phyloP scores from a whole-genome alignment of 2,329 filamentous ascomycete genomes.

The Cryphonectria radicalis region DNA sequence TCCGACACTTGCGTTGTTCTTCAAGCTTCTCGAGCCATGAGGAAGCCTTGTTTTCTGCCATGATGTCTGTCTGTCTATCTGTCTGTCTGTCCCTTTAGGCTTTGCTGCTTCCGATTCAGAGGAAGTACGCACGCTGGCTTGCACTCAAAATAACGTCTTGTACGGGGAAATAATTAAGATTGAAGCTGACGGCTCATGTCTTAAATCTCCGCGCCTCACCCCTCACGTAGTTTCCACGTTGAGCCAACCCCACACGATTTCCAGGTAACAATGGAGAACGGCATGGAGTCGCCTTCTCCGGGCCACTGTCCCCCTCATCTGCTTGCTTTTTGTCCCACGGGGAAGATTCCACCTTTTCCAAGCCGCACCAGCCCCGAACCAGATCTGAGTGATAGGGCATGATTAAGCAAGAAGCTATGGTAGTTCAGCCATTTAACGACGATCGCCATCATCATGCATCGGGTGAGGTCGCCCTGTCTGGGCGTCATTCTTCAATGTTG shows the following conservation, averaged over 20 bases:
- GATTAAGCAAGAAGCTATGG: not conserved
- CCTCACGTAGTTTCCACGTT: not conserved
- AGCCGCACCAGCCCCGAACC: not conserved
- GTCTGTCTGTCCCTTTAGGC: too few species aligned
- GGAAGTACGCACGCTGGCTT: not conserved
- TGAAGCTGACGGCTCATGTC: not conserved
- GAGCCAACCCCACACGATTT: not conserved
- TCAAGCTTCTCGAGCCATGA: constrained; percentile 51
- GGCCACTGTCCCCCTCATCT: constrained; percentile 2
- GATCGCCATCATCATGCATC: not conserved
- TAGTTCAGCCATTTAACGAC: not conserved
- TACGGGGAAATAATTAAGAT: not conserved
- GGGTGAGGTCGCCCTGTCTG: not conserved
- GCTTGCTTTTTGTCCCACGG: constrained; percentile 1
- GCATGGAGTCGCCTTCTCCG: not conserved
- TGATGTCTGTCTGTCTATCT: constrained; percentile 28
- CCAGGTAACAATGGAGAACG: not conserved
- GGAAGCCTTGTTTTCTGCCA: constrained; percentile 38
- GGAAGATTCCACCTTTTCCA: not conserved
- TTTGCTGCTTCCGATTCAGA: not conserved
- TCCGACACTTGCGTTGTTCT: constrained; percentile 41
- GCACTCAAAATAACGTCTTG: not conserved
- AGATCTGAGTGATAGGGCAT: not conserved
- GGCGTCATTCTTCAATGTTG: not conserved
- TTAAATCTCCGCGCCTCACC: not conserved